Base-by-base conservation (phyloP, 2,329 filamentous ascomycete genomes). In the Microsporum ferrugineum region DNA sequence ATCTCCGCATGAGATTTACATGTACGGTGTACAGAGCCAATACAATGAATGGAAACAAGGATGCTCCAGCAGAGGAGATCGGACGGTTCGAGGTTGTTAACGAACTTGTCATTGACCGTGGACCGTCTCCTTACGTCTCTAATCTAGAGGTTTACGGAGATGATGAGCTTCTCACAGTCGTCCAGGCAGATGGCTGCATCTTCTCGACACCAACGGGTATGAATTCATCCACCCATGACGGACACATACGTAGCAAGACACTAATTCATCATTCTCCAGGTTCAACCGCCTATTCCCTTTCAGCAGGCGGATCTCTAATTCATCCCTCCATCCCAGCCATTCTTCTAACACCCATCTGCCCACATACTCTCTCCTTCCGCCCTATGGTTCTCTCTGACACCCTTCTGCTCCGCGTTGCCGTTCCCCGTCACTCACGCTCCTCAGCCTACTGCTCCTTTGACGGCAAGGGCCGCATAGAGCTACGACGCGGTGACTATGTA, bases 51-150 rank as follows among this genome's bases (percentile, higher is more conserved):
- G 74, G 73, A 10, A 73, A 77, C 5, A 76, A 71, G n/a, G 71
- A 77, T 1, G 82, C 81, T 8, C 80, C 83, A n/a, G 82, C 87
- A 66, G 87, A 94, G 67, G 91, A 96, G 74, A 89, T 88, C 51
- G 92, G 97, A 77, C 91, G 96, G 69, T 97, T 96, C 65, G 94
- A 99, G 77, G 92, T 99, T 23, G 84, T 99, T 65, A 99, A 99
- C 75, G 94, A 99, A 77, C 85, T 99, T 58, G 92, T 99, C 73
- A 97, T 99, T 68, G 94, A 99, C 76, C 89, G 94, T 63, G 94
- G 94, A 65, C 94, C 94, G 69, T 95, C 89, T 14, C 91, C 92
- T 23, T 99, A 97, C 72, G 92, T 99, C 62, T 97, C 92, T 49
- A 95, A 96, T 75, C 81, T 99, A 43, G 94, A 99, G 77, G 81